Evolutionary conservation across 192 early-diverging fungal genomes (phyloP).

Genomic region (Coemansia asiatica): DNA sequence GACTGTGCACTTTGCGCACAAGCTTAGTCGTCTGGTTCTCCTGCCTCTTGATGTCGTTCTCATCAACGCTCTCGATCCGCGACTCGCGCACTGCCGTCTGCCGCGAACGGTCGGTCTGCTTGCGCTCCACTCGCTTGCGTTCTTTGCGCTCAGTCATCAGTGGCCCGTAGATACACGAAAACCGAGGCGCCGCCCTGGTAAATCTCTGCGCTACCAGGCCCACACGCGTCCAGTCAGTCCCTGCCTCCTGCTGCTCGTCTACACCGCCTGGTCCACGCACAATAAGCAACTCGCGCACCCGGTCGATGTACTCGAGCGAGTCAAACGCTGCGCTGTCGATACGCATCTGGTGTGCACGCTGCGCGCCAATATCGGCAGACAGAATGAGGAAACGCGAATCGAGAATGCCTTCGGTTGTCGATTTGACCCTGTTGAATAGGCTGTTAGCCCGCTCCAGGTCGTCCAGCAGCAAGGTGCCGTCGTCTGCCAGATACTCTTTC

Average conservation of each 20-base stretch:
- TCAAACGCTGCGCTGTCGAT: slow-evolving; percentile 76
- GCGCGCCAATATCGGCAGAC: slow-evolving; percentile 70
- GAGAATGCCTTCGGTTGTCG: slow-evolving; percentile 83
- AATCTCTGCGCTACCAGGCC: slow-evolving; percentile 58
- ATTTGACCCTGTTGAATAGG: slow-evolving; percentile 60
- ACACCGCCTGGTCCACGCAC: not conserved
- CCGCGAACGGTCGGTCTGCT: slow-evolving; percentile 3
- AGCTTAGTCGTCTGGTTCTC: slow-evolving; percentile 86
- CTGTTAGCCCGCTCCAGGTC: slow-evolving; percentile 45
- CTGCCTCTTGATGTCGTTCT: slow-evolving; percentile 72
- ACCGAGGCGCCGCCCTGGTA: slow-evolving; percentile 61
- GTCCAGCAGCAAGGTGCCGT: slow-evolving; percentile 26
- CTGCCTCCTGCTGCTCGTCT: slow-evolving; percentile 52
- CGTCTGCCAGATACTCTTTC: slow-evolving; percentile 45
- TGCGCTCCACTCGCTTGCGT: slow-evolving; percentile 13
- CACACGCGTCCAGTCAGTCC: slow-evolving; percentile 63
- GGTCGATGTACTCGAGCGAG: slow-evolving; percentile 72
- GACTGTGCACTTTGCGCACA: slow-evolving; percentile 67
- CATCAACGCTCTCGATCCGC: slow-evolving; percentile 58
- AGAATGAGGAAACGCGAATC: slow-evolving; percentile 81
- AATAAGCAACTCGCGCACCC: slow-evolving; percentile 56
- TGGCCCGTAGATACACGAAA: slow-evolving; percentile 74
- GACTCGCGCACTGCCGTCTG: slow-evolving; percentile 16
- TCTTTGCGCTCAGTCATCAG: slow-evolving; percentile 32
- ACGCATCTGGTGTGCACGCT: slow-evolving; percentile 75